Percentiles rank a stretch among this genome's conserved stretches.
Evolutionary conservation across 164 flowering plant species (phyloP).

Genomic region (Vitis cinerea): DNA sequence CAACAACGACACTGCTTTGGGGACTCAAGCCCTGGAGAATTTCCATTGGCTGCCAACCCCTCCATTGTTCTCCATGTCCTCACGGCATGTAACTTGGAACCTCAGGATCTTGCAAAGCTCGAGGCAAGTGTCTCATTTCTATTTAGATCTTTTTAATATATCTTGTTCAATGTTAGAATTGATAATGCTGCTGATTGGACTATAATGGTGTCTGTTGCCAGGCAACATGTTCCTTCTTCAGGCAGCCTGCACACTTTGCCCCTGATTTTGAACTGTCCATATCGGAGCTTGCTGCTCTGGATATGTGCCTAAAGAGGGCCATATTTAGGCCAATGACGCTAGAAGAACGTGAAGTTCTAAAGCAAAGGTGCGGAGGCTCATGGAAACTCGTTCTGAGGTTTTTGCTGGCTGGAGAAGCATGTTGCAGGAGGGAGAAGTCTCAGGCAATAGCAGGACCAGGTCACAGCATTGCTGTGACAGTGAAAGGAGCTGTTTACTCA

Average conservation of each 20-base stretch:
- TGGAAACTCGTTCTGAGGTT: constrained; percentile 94
- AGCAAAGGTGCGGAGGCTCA: constrained; percentile 84
- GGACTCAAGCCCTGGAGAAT: constrained; percentile 77
- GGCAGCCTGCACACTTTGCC: constrained; percentile 83
- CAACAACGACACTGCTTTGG: constrained; percentile 83
- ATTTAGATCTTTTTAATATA: neutral
- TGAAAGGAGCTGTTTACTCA: constrained; percentile 72
- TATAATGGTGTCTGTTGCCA: constrained; percentile 39
- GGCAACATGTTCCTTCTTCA: constrained; percentile 92
- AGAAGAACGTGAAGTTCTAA: constrained; percentile 55
- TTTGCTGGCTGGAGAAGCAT: constrained; percentile 86
- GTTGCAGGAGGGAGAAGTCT: constrained; percentile 80
- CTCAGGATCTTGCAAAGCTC: constrained; percentile 88
- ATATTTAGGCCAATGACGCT: constrained; percentile 79
- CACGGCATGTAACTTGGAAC: constrained; percentile 77
- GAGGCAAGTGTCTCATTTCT: constrained; percentile 70
- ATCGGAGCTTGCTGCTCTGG: constrained; percentile 93
- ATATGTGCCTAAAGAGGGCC: constrained; percentile 90
- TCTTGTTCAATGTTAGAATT: constrained; percentile 38
- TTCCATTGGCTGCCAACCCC: constrained; percentile 88
- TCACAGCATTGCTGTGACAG: constrained; percentile 89
- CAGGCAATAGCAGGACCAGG: constrained; percentile 97
- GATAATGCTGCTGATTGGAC: constrained; percentile 72
- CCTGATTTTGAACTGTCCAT: constrained; percentile 79
- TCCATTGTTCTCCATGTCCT: constrained; percentile 96